phyloP scores from a whole-genome alignment of 2,329 filamentous ascomycete species.

The Karstenula rhodostoma region DNA sequence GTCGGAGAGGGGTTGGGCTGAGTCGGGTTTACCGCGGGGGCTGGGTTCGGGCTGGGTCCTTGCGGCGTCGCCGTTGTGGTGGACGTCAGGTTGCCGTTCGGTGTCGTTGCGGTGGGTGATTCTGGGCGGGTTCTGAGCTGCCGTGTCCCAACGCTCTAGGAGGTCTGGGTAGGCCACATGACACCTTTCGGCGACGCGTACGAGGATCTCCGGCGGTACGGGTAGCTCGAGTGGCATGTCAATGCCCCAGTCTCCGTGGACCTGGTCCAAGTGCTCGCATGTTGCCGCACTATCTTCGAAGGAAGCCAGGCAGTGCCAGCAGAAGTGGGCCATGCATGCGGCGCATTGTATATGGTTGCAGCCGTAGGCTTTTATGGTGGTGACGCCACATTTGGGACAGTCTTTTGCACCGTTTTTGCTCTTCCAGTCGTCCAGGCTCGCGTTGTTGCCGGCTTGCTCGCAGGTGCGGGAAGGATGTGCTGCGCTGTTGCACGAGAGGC shows the following conservation, averaged over 20 bases:
- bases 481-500: background rate
- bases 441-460: background rate
- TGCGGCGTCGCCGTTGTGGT: background rate
- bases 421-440: background rate
- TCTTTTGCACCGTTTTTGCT: background rate
- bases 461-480: background rate
- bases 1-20: background rate
- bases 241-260: constrained; percentile 14
- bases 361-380: background rate
- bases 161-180: background rate
- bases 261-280: background rate
- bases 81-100: background rate
- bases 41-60: background rate
- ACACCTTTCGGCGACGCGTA: background rate
- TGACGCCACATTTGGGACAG: background rate
- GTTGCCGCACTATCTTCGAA: background rate
- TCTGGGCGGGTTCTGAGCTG: background rate
- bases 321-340: background rate
- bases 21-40: background rate
- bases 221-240: background rate
- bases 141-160: background rate
- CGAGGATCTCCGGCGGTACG: background rate
- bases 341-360: constrained; percentile 7
- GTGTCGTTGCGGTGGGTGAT: background rate
- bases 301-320: background rate